A percentile compares a stretch with the other conserved stretches of the same genome.
phyloP scores from a whole-genome alignment of 257 asterid genomes.

The Scutellaria baicalensis region DNA sequence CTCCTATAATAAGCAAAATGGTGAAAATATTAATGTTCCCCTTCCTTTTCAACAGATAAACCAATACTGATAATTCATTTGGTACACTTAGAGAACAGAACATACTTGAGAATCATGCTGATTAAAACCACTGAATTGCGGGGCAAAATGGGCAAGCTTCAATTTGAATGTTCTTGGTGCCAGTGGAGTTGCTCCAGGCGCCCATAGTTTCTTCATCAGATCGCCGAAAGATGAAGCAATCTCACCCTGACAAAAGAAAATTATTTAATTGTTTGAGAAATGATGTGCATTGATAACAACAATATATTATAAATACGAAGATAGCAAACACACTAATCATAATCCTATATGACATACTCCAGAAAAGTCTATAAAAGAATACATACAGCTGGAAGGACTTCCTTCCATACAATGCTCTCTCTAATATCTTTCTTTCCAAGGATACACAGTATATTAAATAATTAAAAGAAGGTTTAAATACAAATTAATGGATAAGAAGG shows the following conservation, averaged over 20 bases:
- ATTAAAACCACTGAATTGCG: slow-evolving; percentile 92
- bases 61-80: not conserved
- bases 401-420: slow-evolving; percentile 1
- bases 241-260: slow-evolving; percentile 61
- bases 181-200: slow-evolving; percentile 85
- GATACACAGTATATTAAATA: not conserved
- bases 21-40: slow-evolving; percentile 10
- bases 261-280: slow-evolving; percentile 9
- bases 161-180: slow-evolving; percentile 87
- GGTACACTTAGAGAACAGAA: slow-evolving; percentile 14
- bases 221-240: slow-evolving; percentile 95
- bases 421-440: not conserved
- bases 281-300: not conserved
- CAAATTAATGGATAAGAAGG: not conserved
- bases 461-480: not conserved
- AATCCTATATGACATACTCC: not conserved
- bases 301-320: not conserved
- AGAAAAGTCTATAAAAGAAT: not conserved
- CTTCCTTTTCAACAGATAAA: slow-evolving; percentile 14
- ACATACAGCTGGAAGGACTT: slow-evolving; percentile 3
- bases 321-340: not conserved
- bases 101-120: slow-evolving; percentile 97
- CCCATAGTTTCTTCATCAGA: slow-evolving; percentile 85
- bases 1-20: slow-evolving; percentile 47
- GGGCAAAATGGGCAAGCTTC: slow-evolving; percentile 93